A percentile compares a stretch with the other conserved stretches of the same genome.
phyloP scores from a whole-genome alignment of 106 monocot genomes.

The Amphibolis antarctica region DNA sequence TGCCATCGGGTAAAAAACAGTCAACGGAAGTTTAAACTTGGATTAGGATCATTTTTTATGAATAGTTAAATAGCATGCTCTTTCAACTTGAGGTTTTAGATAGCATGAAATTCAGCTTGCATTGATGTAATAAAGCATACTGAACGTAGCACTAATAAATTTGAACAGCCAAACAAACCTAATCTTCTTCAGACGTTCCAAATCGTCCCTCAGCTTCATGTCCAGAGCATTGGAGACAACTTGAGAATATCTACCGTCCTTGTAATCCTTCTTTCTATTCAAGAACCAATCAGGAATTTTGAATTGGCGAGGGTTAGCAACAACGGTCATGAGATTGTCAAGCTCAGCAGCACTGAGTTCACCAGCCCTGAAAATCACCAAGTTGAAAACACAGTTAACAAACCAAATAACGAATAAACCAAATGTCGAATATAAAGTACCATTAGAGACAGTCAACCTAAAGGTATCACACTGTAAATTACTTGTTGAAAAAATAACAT shows the following conservation, averaged over 20 bases:
- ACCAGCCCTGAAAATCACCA: constrained; percentile 46
- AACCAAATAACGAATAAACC: too few relatives aligned
- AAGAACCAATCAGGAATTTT: constrained; percentile 89
- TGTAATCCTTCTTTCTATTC: constrained; percentile 86
- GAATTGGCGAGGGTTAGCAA: constrained; percentile 73
- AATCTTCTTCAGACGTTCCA: constrained; percentile 77
- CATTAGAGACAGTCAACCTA: too few relatives aligned
- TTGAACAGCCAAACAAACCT: constrained; percentile 31
- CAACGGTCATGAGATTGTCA: constrained; percentile 56
- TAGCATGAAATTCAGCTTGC: too few relatives aligned
- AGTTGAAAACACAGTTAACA: too few relatives aligned
- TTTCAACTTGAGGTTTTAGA: too few relatives aligned
- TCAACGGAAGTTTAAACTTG: too few relatives aligned
- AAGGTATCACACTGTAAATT: too few relatives aligned
- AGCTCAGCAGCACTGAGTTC: constrained; percentile 59
- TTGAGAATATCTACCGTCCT: constrained; percentile 75
- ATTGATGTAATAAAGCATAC: neutral
- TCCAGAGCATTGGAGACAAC: constrained; percentile 77
- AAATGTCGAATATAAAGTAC: too few relatives aligned
- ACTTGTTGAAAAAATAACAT: too few relatives aligned
- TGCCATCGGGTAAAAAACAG: too few relatives aligned
- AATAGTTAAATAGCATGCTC: too few relatives aligned
- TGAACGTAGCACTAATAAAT: neutral
- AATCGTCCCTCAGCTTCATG: constrained; percentile 92
- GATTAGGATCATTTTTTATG: too few relatives aligned